These are phyloP conservation scores for Centrapalus pauciflorus DNA, from an alignment of 129 eudicot genomes.

Conservation along the genomic window DNA sequence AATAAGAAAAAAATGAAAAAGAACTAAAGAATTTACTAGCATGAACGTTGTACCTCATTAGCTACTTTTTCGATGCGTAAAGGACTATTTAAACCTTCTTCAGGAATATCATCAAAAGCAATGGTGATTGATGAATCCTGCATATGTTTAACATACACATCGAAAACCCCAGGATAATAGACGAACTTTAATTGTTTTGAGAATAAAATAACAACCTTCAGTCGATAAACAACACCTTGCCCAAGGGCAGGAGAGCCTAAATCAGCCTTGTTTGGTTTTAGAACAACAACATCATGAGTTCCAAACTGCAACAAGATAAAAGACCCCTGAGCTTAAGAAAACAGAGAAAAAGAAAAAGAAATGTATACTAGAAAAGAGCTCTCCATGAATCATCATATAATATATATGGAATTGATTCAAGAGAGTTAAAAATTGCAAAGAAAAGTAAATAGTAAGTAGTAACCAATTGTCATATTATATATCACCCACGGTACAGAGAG, in stretches of 20 bases:
- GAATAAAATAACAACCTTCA: constrained; percentile 63
- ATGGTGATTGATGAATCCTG: constrained; percentile 92
- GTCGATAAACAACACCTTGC: constrained; percentile 92
- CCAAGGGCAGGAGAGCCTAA: constrained; percentile 92
- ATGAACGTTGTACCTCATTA: constrained; percentile 60
- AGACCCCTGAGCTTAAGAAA: not conserved
- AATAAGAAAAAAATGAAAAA: not conserved
- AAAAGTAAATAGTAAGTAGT: not conserved
- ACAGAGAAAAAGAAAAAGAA: not conserved
- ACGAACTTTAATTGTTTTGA: not conserved
- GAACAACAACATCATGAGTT: constrained; percentile 84
- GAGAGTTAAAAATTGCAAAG: not conserved
- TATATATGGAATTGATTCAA: not conserved
- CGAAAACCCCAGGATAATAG: not conserved
- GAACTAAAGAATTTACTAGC: not conserved
- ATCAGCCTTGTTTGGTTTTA: constrained; percentile 94
- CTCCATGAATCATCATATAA: not conserved
- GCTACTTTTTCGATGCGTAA: constrained; percentile 93
- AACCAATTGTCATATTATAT: not conserved
- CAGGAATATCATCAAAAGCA: constrained; percentile 98
- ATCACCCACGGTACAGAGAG: not conserved
- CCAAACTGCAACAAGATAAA: constrained; percentile 70
- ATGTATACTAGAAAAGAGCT: not conserved
- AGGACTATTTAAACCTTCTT: constrained; percentile 89
- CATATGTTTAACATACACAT: constrained; percentile 7